Evolutionary conservation across 2,329 filamentous ascomycete genomes (phyloP).

Genomic region (Xylariaceae sp.): DNA sequence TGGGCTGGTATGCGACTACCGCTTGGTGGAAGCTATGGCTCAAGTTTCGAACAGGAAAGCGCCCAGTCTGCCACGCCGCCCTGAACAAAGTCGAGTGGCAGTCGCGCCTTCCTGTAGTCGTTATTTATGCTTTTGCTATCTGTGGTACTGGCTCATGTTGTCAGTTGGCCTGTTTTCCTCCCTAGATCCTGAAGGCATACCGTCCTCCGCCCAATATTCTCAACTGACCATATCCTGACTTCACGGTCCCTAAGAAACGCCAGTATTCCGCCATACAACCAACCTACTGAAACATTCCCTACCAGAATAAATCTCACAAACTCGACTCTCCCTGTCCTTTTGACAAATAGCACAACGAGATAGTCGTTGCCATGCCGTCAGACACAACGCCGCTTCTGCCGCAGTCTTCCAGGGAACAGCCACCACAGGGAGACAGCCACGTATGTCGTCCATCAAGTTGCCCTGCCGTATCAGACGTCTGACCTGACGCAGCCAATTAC

Average conservation of each 20-base stretch:
- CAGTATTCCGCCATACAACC: constrained; percentile 5
- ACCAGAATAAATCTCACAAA: neutral
- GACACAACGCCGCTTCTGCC: constrained; percentile 29
- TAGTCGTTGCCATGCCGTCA: constrained; percentile 21
- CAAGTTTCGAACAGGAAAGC: neutral
- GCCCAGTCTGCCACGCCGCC: neutral
- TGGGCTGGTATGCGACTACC: too few species aligned
- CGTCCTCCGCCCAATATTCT: neutral
- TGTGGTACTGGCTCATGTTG: neutral
- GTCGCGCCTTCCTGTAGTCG: constrained; percentile 2
- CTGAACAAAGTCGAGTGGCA: neutral
- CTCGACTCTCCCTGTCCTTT: neutral
- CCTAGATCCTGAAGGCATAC: neutral
- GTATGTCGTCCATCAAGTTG: constrained; percentile 21
- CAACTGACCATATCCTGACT: neutral
- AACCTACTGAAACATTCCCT: constrained; percentile 4
- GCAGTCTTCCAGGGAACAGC: constrained; percentile 14
- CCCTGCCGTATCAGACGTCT: neutral
- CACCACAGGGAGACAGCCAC: constrained; percentile 29
- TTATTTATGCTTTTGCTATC: neutral
- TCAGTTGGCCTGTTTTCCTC: neutral
- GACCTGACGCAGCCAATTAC: constrained; percentile 44
- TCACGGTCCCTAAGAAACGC: neutral
- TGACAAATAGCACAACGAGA: neutral
- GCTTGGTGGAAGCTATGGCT: neutral